A percentile compares a stretch with the other conserved stretches of the same genome.
Evolutionary conservation across 495 filamentous ascomycete species (phyloP).

Genomic region (Xylaria cubensis): DNA sequence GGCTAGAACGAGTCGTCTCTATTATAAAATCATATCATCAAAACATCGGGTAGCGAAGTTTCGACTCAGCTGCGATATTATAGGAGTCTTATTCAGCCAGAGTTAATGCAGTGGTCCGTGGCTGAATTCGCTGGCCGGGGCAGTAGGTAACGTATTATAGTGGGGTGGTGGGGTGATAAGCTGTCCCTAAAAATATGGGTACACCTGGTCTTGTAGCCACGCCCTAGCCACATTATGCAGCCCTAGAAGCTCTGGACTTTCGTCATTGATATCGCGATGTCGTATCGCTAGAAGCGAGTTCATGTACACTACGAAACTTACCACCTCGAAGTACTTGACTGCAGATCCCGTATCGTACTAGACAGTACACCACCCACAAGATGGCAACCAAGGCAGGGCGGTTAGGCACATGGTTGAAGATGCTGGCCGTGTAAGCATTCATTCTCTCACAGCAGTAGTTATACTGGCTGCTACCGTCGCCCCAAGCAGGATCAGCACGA

Average conservation of each 20-base stretch:
- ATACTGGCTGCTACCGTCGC: conserved; percentile 7
- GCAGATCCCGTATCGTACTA: not conserved
- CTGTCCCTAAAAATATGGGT: not conserved
- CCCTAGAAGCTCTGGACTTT: conserved; percentile 32
- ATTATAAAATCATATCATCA: not conserved
- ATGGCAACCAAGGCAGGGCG: conserved; percentile 41
- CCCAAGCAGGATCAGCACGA: conserved; percentile 4
- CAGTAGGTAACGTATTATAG: not conserved
- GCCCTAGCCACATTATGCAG: conserved; percentile 27
- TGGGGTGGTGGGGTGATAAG: conserved; percentile 12
- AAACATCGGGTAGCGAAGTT: conserved; percentile 4
- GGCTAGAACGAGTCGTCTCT: not conserved
- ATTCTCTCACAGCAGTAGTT: conserved; percentile 17
- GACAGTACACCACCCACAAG: conserved; percentile 15
- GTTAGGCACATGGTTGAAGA: conserved; percentile 48
- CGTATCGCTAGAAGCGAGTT: not conserved
- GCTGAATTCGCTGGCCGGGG: conserved; percentile 9
- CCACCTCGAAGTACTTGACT: not conserved
- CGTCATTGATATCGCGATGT: conserved; percentile 34
- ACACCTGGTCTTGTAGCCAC: not conserved
- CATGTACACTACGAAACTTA: not conserved
- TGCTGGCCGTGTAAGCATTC: conserved; percentile 64
- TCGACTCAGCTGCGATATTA: conserved; percentile 3
- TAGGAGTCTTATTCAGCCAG: conserved; percentile 9
- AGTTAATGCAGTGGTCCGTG: not conserved